Evolutionary conservation across 2,329 filamentous ascomycete genomes (phyloP).

Genomic region (Neonectria ditissima): DNA sequence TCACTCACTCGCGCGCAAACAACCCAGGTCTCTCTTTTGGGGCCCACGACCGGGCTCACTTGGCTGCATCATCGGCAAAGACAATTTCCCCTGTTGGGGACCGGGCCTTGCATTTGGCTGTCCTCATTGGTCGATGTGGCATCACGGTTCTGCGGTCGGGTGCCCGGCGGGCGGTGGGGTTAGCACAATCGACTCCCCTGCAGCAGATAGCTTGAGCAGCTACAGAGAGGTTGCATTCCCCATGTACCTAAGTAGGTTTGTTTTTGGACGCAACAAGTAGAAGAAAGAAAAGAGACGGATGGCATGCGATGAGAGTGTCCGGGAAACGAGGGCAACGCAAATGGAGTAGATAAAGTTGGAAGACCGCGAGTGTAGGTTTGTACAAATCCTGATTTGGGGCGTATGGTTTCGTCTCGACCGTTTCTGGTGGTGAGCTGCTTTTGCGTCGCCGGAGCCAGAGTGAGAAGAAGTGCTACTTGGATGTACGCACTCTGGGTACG

Average conservation of each 20-base stretch:
- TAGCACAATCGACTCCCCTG: constrained; percentile 11
- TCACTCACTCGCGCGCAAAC: constrained; percentile 10
- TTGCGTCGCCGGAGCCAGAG: not conserved
- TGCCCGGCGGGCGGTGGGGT: constrained; percentile 26
- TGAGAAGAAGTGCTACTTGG: not conserved
- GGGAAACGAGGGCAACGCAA: not conserved
- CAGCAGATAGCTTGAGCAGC: not conserved
- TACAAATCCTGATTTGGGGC: not conserved
- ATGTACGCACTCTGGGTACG: not conserved
- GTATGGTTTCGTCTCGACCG: not conserved
- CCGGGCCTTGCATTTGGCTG: constrained; percentile 16
- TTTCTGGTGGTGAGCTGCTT: not conserved
- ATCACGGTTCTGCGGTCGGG: constrained; percentile 26
- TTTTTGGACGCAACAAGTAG: not conserved
- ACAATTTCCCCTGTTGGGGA: constrained; percentile 44
- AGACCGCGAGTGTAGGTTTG: not conserved
- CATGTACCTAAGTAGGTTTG: too few relatives aligned
- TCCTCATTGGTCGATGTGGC: constrained; percentile 31
- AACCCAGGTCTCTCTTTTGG: constrained; percentile 7
- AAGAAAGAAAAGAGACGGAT: not conserved
- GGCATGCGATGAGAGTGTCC: not conserved
- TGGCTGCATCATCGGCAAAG: constrained; percentile 31
- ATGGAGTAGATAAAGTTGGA: not conserved
- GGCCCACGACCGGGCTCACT: constrained; percentile 13
- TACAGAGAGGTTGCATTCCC: not conserved